A percentile compares a stretch with the other conserved stretches of the same genome.
These are phyloP conservation scores for Stephania yunnanensis DNA, from an alignment of 164 flowering plant species.

Conservation along the genomic window DNA sequence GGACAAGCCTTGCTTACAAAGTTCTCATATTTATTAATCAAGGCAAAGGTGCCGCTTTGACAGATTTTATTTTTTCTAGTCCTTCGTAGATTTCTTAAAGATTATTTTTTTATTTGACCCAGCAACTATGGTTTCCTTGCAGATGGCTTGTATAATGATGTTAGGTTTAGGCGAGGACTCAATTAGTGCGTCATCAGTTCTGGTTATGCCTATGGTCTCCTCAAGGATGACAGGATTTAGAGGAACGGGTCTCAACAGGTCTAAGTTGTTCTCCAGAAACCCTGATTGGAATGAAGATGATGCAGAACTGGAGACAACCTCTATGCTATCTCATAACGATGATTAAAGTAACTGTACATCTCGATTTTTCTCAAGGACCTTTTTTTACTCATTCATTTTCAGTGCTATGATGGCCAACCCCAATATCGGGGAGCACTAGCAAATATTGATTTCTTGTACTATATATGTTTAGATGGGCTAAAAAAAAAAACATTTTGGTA, in stretches of 20 bases:
- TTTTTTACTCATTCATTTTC: slow-evolving; percentile 3
- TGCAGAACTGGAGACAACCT: slow-evolving; percentile 31
- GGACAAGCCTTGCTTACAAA: slow-evolving; percentile 31
- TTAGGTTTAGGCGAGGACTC: slow-evolving; percentile 85
- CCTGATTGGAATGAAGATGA: slow-evolving; percentile 67
- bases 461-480: not conserved
- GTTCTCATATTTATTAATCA: slow-evolving; percentile 31
- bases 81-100: not conserved
- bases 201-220: slow-evolving; percentile 96
- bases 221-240: slow-evolving; percentile 89
- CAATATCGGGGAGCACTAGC: slow-evolving; percentile 3
- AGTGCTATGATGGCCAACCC: slow-evolving; percentile 17
- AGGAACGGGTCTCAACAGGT: slow-evolving; percentile 50
- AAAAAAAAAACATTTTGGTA: not conserved
- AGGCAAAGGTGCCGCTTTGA: slow-evolving; percentile 57
- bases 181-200: slow-evolving; percentile 78
- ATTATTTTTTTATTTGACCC: not conserved
- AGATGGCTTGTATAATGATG: slow-evolving; percentile 62
- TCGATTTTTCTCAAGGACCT: not conserved
- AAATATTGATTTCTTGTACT: not conserved
- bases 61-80: not conserved
- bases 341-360: slow-evolving; percentile 15
- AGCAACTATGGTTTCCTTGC: slow-evolving; percentile 21
- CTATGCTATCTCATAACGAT: slow-evolving; percentile 36
- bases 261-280: slow-evolving; percentile 40